Conservation (phyloP, 768 basidiomycete species). For the Mycena epipterygia region DNA sequence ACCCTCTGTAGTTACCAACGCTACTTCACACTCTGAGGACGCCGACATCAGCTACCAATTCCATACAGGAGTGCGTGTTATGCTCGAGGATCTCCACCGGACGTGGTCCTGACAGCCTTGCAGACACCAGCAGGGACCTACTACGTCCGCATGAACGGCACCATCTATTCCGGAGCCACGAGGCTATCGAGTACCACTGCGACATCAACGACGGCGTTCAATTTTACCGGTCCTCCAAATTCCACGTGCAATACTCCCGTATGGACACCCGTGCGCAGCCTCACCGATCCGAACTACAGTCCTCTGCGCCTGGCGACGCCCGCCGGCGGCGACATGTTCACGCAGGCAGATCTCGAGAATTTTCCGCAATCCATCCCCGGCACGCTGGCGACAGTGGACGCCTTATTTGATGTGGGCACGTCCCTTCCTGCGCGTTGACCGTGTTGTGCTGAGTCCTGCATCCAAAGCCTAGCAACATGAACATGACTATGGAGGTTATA, state of each 20-base stretch:
- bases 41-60: neutral
- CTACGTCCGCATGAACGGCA: constrained; percentile 10
- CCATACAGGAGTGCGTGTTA: neutral
- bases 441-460: no score
- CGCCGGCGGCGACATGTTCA: neutral
- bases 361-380: neutral
- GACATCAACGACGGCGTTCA: neutral
- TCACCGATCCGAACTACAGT: neutral
- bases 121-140: neutral
- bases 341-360: neutral
- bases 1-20: neutral
- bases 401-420: neutral
- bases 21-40: neutral
- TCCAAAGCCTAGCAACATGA: neutral
- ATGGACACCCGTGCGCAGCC: neutral
- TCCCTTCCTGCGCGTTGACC: neutral
- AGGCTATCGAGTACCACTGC: neutral
- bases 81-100: neutral
- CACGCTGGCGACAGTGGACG: neutral
- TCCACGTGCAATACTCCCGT: neutral
- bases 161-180: neutral
- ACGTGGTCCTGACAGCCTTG: no score
- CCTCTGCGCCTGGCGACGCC: neutral
- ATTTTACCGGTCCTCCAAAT: neutral
- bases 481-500: neutral